These are phyloP conservation scores for Candida michaelii DNA, from an alignment of 805 yeast genomes.

Conservation along the genomic window DNA sequence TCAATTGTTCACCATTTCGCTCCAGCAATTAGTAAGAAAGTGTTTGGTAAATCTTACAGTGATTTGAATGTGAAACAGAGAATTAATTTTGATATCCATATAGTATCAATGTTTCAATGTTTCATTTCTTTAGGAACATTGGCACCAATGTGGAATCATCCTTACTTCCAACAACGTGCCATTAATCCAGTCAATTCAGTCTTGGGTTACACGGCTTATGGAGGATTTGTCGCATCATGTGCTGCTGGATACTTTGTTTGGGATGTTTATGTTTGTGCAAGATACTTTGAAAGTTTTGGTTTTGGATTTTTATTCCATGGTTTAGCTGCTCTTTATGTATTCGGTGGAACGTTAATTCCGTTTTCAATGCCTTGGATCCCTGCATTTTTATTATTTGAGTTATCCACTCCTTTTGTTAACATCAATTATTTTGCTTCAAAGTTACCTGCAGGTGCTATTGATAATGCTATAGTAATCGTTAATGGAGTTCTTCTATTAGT, in stretches of 20 bases:
- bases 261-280: slow-evolving; percentile 76
- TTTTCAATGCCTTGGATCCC: slow-evolving; percentile 81
- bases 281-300: slow-evolving; percentile 70
- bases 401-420: slow-evolving; percentile 93
- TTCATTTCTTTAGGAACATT: slow-evolving; percentile 58
- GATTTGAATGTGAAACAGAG: slow-evolving; percentile 44
- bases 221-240: slow-evolving; percentile 68
- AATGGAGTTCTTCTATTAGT: slow-evolving; percentile 73
- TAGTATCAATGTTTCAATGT: slow-evolving; percentile 85
- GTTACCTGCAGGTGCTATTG: slow-evolving; percentile 66
- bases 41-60: slow-evolving; percentile 59
- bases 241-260: slow-evolving; percentile 88
- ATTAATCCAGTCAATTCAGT: slow-evolving; percentile 46
- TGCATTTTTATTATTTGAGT: slow-evolving; percentile 79
- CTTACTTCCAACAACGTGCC: slow-evolving; percentile 36
- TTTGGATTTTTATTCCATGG: slow-evolving; percentile 83
- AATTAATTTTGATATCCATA: slow-evolving; percentile 84
- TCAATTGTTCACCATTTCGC: slow-evolving; percentile 51
- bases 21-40: slow-evolving; percentile 46
- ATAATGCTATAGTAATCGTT: slow-evolving; percentile 49
- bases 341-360: slow-evolving; percentile 62
- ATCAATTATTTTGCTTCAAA: slow-evolving; percentile 87
- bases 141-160: slow-evolving; percentile 65
- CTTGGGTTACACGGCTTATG: slow-evolving; percentile 71
- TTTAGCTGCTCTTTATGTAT: slow-evolving; percentile 73